Conservation (phyloP, 805 yeast genomes). For the Wickerhamiella vanderwaltii region DNA sequence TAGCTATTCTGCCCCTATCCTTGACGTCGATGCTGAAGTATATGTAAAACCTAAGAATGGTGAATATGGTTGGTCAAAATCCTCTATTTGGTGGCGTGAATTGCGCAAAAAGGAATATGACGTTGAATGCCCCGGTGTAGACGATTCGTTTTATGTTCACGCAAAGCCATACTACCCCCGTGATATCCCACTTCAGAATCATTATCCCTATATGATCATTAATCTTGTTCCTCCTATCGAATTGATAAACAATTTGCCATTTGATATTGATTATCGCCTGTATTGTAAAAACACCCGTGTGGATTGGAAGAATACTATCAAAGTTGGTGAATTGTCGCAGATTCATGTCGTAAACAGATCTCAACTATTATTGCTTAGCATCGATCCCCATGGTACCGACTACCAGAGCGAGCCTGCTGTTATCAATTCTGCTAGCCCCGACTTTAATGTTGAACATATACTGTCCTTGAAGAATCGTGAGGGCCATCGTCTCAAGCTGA, state of each 20-base stretch:
- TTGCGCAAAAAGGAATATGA: slow-evolving; percentile 40
- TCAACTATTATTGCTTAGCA: slow-evolving; percentile 58
- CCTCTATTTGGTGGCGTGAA: slow-evolving; percentile 52
- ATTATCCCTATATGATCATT: slow-evolving; percentile 76
- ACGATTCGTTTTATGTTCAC: slow-evolving; percentile 49
- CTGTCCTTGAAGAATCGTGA: slow-evolving; percentile 38
- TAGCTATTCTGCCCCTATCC: slow-evolving; percentile 61
- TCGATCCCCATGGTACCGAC: slow-evolving; percentile 40
- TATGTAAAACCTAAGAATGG: slow-evolving; percentile 50
- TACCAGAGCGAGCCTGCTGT: slow-evolving; percentile 66
- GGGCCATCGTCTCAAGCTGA: slow-evolving; percentile 56
- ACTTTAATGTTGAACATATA: slow-evolving; percentile 43
- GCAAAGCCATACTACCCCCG: slow-evolving; percentile 53
- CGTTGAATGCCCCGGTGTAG: slow-evolving; percentile 45
- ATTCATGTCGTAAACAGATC: slow-evolving; percentile 71
- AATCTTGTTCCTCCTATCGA: slow-evolving; percentile 75
- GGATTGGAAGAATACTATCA: slow-evolving; percentile 53
- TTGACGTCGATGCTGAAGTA: slow-evolving; percentile 43
- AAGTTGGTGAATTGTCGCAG: slow-evolving; percentile 53
- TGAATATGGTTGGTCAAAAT: slow-evolving; percentile 56
- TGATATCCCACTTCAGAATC: slow-evolving; percentile 55
- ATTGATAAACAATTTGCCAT: slow-evolving; percentile 75
- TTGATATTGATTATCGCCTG: slow-evolving; percentile 59
- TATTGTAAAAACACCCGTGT: slow-evolving; percentile 60
- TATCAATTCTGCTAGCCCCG: slow-evolving; percentile 37